Evolutionary conservation across 2,329 filamentous ascomycete genomes (phyloP).

Genomic region (Nemania diffusa): DNA sequence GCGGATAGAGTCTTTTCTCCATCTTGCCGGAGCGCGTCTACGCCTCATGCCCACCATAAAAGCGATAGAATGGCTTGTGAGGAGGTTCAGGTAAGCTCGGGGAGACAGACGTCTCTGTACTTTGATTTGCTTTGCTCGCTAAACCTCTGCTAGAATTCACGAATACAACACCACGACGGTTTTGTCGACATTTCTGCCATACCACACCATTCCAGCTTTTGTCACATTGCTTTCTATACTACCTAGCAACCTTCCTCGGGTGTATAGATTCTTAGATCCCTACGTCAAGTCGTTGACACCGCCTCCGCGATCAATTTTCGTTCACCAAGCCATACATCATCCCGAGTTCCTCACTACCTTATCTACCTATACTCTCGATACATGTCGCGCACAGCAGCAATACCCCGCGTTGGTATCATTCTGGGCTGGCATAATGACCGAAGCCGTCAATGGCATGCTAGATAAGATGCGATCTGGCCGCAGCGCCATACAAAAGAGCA

Average conservation of each 20-base stretch:
- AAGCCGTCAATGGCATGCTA: slow-evolving; percentile 84
- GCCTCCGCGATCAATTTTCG: slow-evolving; percentile 82
- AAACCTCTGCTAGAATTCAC: slow-evolving; percentile 73
- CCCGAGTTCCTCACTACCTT: slow-evolving; percentile 78
- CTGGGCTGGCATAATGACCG: slow-evolving; percentile 89
- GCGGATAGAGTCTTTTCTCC: slow-evolving; percentile 84
- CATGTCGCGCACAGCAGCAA: slow-evolving; percentile 76
- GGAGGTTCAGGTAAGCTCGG: slow-evolving; percentile 79
- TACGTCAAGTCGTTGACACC: slow-evolving; percentile 82
- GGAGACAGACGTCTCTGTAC: not conserved
- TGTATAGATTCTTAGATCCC: slow-evolving; percentile 85
- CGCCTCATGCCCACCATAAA: slow-evolving; percentile 89
- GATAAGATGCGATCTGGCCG: slow-evolving; percentile 81
- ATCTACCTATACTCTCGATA: slow-evolving; percentile 81
- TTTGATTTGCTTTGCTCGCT: slow-evolving; percentile 17
- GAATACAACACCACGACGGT: slow-evolving; percentile 85
- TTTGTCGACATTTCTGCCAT: slow-evolving; percentile 89
- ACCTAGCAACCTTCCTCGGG: slow-evolving; percentile 75
- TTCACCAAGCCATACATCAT: slow-evolving; percentile 85
- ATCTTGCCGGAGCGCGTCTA: slow-evolving; percentile 78
- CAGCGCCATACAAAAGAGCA: slow-evolving; percentile 78
- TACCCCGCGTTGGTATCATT: slow-evolving; percentile 85
- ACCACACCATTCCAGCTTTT: slow-evolving; percentile 88
- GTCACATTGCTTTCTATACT: slow-evolving; percentile 87
- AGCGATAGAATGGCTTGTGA: slow-evolving; percentile 92